phyloP scores from a whole-genome alignment of 2,329 filamentous ascomycete genomes.

The Pseudocercospora macadamiae region DNA sequence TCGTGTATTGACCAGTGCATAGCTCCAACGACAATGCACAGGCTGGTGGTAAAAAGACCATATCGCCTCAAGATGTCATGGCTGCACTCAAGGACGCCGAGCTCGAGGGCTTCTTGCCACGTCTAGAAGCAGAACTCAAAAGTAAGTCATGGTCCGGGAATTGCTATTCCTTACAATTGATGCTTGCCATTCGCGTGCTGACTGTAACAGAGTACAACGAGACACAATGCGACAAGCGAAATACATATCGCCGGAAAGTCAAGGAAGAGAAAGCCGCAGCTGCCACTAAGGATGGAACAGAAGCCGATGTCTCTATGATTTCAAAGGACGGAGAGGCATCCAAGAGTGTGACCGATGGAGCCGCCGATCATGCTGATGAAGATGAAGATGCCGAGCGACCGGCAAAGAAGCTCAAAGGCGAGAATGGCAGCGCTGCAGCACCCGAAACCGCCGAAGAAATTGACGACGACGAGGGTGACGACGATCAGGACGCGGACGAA shows the following conservation, averaged over 20 bases:
- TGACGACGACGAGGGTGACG: slow-evolving; percentile 57
- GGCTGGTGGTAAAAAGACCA: slow-evolving; percentile 73
- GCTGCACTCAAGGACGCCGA: slow-evolving; percentile 76
- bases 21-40: slow-evolving; percentile 75
- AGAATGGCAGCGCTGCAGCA: slow-evolving; percentile 41
- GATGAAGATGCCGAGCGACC: slow-evolving; percentile 50
- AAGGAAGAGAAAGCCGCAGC: slow-evolving; percentile 61
- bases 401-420: slow-evolving; percentile 55
- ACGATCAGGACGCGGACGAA: slow-evolving; percentile 58
- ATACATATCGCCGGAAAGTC: slow-evolving; percentile 70
- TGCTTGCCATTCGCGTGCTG: slow-evolving; percentile 7
- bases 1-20: slow-evolving; percentile 11
- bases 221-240: slow-evolving; percentile 73
- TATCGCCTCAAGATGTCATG: slow-evolving; percentile 75
- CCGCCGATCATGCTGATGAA: slow-evolving; percentile 32
- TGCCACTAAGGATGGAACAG: slow-evolving; percentile 17
- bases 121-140: slow-evolving; percentile 74
- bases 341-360: slow-evolving; percentile 17
- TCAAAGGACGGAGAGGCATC: slow-evolving; percentile 21
- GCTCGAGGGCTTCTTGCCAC: slow-evolving; percentile 70
- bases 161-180: neutral
- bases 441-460: slow-evolving; percentile 49
- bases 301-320: slow-evolving; percentile 15
- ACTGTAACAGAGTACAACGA: slow-evolving; percentile 66
- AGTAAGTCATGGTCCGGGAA: slow-evolving; percentile 55